These are phyloP conservation scores for Saccharomycopsis schoenii DNA, from an alignment of 805 yeast genomes.

Conservation along the genomic window DNA sequence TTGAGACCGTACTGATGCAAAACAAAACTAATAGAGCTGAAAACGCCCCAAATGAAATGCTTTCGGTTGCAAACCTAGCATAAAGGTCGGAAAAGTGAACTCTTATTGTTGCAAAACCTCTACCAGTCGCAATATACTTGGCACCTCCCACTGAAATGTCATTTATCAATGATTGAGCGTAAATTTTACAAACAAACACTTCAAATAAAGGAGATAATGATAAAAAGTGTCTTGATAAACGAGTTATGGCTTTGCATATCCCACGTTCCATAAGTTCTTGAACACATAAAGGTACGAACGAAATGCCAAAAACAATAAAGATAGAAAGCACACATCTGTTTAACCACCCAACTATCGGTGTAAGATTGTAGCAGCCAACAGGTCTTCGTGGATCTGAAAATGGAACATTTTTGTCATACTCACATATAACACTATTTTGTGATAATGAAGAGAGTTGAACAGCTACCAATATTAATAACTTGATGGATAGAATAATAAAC, in stretches of 20 bases:
- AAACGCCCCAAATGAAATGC: slow-evolving; percentile 53
- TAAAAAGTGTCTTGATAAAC: slow-evolving; percentile 55
- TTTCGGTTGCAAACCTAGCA: slow-evolving; percentile 58
- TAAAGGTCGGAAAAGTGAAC: slow-evolving; percentile 56
- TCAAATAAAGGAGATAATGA: slow-evolving; percentile 74
- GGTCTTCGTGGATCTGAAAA: slow-evolving; percentile 56
- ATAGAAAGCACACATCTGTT: slow-evolving; percentile 65
- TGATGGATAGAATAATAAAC: slow-evolving; percentile 59
- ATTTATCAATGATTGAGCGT: slow-evolving; percentile 57
- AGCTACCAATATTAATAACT: slow-evolving; percentile 48
- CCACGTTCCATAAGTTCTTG: slow-evolving; percentile 75
- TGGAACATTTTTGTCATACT: slow-evolving; percentile 47
- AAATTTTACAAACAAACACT: slow-evolving; percentile 68
- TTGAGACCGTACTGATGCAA: slow-evolving; percentile 57
- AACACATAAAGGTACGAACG: slow-evolving; percentile 65
- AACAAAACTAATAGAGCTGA: slow-evolving; percentile 44
- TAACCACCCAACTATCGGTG: slow-evolving; percentile 68
- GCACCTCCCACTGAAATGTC: slow-evolving; percentile 76
- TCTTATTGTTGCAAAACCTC: slow-evolving; percentile 73
- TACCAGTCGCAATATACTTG: slow-evolving; percentile 69
- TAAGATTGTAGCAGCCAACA: slow-evolving; percentile 58
- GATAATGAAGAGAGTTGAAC: slow-evolving; percentile 56
- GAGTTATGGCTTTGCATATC: slow-evolving; percentile 52
- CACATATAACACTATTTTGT: slow-evolving; percentile 51
- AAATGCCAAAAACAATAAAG: slow-evolving; percentile 61